Base-by-base conservation (phyloP, 2,329 filamentous ascomycete genomes). In the Erysiphe pisi region DNA sequence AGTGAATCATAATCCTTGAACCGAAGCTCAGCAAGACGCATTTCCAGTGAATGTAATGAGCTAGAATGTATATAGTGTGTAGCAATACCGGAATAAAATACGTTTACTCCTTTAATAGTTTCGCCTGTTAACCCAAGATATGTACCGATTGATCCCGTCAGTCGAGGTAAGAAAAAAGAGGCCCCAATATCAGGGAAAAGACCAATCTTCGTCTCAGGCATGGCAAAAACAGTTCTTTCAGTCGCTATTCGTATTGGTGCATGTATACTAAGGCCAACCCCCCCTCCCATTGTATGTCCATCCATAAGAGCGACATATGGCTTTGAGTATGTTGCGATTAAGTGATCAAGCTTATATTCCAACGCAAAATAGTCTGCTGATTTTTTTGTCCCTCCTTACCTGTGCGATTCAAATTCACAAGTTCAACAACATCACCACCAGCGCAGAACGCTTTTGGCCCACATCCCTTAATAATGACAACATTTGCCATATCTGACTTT, bases 161-260 rank as follows among this genome's bases (percentile, higher is more conserved):
- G 89, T 79, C 93, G 88, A 22, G 95, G 93, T 76, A 99, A 86
- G 86, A 98, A 98, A 86, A 98, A 99, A 16, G 93, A 96, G 47
- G 91, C 96, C 78, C 95, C 95, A 74, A 99, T 95, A 81, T 99
- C 96, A 9, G 96, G 95, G 86, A 99, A 99, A 86, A 98, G 97
- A 58, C 95, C 95, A 82, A 99, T 99, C 12, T 89, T 97, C 4
- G 95, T 99, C 85, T 99, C 95, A 45, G 95, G 95, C 95, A 99
- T 99, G 80, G 96, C 94, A 81, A 99, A 98, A 73, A 97, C 84
- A 8, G 95, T 99, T 82, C 91, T 91, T 84, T 99, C 95, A 2
- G 95, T 99, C 56, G 95, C 95, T 82, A 99, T 97, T 78, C 95
- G 88, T 87, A 99, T 94, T 3, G 95, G 96, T 1, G 95, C 94